Conservation (phyloP, 2,329 filamentous ascomycete genomes). For the Colletotrichum euphorbiae region DNA sequence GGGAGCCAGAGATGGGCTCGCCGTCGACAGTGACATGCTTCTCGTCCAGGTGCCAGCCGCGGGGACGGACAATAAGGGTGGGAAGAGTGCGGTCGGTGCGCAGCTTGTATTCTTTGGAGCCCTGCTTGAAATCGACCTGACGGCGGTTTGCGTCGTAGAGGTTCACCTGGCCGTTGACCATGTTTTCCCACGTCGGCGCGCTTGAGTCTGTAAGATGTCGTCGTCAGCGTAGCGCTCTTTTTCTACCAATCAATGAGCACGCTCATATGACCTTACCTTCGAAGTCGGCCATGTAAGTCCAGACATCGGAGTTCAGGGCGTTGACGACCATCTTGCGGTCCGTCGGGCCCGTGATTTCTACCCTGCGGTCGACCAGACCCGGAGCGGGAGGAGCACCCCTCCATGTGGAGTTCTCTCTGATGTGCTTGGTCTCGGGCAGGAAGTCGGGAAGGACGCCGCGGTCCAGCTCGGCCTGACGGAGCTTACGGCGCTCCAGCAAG, state of each 20-base stretch:
- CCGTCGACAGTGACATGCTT: slow-evolving; percentile 97
- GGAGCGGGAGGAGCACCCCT: slow-evolving; percentile 91
- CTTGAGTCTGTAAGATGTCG: slow-evolving; percentile 76
- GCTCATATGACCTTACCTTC: slow-evolving; percentile 71
- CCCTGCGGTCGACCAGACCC: slow-evolving; percentile 89
- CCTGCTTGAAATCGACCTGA: slow-evolving; percentile 96
- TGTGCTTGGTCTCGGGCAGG: slow-evolving; percentile 93
- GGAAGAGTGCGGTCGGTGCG: slow-evolving; percentile 87
- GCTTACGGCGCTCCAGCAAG: slow-evolving; percentile 85
- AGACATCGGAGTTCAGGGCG: slow-evolving; percentile 93
- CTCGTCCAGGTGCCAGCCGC: slow-evolving; percentile 98
- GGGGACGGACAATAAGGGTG: slow-evolving; percentile 92
- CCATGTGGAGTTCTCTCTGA: slow-evolving; percentile 95
- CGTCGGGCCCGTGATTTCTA: slow-evolving; percentile 97
- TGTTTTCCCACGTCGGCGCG: slow-evolving; percentile 98
- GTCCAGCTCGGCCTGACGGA: slow-evolving; percentile 93
- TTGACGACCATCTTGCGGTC: slow-evolving; percentile 99
- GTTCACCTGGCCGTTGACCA: slow-evolving; percentile 98
- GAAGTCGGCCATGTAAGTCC: slow-evolving; percentile 99
- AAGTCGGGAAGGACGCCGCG: slow-evolving; percentile 91
- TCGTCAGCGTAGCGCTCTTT: slow-evolving; percentile 4
- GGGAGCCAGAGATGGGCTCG: slow-evolving; percentile 89
- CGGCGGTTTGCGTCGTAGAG: slow-evolving; percentile 94
- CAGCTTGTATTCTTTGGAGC: slow-evolving; percentile 96
- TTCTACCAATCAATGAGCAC: no score